Evolutionary conservation across 176 grass and related monocot genomes (phyloP).

Genomic region (Triticum dicoccoides): DNA sequence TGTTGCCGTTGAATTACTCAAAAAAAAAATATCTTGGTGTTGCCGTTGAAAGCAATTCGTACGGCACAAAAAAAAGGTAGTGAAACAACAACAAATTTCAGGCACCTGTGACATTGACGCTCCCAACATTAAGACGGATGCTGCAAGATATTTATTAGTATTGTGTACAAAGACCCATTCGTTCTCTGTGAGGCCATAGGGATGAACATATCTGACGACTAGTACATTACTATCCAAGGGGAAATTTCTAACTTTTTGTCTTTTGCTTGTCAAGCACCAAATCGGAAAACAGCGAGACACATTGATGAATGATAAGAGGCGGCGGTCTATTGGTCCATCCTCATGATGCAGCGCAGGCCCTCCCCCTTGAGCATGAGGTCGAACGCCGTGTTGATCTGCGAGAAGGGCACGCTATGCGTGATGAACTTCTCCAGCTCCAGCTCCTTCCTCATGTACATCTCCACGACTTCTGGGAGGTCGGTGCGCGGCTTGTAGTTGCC

Average conservation of each 20-base stretch:
- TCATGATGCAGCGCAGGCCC: conserved; percentile 69
- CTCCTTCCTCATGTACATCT: conserved; percentile 34
- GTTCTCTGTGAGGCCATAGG: not conserved
- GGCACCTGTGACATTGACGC: not conserved
- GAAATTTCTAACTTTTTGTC: not conserved
- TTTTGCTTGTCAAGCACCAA: not conserved
- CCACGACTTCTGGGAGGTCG: not conserved
- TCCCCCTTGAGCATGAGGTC: conserved; percentile 80
- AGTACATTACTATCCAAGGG: not conserved
- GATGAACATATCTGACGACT: not conserved
- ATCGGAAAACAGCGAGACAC: not conserved
- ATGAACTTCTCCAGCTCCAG: conserved; percentile 91
- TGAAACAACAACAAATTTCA: too few species aligned
- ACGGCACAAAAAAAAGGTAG: too few species aligned
- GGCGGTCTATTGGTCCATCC: conserved; percentile 43
- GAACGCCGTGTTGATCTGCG: conserved; percentile 86
- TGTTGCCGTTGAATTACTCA: too few species aligned
- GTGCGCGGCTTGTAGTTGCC: conserved; percentile 51
- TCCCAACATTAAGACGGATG: not conserved
- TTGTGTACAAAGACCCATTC: not conserved
- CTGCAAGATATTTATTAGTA: conserved; percentile 8
- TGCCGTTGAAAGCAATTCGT: too few species aligned
- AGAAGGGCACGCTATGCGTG: conserved; percentile 73
- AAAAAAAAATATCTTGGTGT: too few species aligned
- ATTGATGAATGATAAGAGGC: not conserved